phyloP scores from a whole-genome alignment of 2,329 filamentous ascomycete genomes.

The Colletotrichum eleusines region DNA sequence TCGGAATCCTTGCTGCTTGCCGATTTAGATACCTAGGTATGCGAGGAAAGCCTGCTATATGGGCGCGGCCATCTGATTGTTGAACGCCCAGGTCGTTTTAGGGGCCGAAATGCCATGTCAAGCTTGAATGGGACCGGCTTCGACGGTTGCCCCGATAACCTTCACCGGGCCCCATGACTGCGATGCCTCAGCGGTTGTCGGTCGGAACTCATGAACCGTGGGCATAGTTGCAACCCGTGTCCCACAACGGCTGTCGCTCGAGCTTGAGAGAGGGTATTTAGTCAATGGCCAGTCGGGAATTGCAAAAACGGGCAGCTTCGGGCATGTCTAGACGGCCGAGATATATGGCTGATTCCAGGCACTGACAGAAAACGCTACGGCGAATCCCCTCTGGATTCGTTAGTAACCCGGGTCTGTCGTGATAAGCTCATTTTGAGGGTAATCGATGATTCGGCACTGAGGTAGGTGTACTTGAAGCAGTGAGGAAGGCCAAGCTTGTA shows the following conservation, averaged over 20 bases:
- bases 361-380: background rate
- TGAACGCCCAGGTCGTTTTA: too few relatives aligned
- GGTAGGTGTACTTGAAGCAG: background rate
- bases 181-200: constrained; percentile 36
- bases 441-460: constrained; percentile 2
- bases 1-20: background rate
- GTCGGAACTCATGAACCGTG: constrained; percentile 10
- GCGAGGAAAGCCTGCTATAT: background rate
- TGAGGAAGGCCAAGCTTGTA: constrained; percentile 11
- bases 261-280: background rate
- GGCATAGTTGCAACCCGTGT: background rate
- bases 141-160: constrained; percentile 20
- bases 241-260: constrained; percentile 9
- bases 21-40: too few relatives aligned
- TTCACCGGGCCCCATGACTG: constrained; percentile 5
- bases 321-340: too few relatives aligned
- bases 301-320: background rate
- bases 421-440: too few relatives aligned
- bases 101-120: background rate
- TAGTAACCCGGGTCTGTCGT: too few relatives aligned
- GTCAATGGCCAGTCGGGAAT: background rate
- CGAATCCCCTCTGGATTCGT: too few relatives aligned
- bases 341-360: background rate
- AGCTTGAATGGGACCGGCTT: background rate
- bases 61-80: too few relatives aligned